phyloP scores from a whole-genome alignment of 2,329 filamentous ascomycete genomes.

The Tolypocladium guangdongense region DNA sequence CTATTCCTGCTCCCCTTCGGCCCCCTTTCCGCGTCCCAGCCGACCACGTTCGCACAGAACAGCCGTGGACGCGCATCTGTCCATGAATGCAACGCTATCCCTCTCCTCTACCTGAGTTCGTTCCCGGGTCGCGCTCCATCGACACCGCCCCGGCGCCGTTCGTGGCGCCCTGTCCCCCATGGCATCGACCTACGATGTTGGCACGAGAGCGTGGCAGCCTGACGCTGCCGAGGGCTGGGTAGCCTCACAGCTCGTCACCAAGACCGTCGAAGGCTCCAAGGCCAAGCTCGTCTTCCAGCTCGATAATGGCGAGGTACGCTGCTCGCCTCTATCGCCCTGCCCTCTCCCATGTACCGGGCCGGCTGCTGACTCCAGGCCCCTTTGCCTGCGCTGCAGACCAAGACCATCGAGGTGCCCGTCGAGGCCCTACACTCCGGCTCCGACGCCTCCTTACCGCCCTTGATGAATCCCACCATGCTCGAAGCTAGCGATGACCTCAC shows the following conservation, averaged over 20 bases:
- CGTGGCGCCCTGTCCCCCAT: constrained; percentile 35
- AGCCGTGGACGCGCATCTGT: constrained; percentile 10
- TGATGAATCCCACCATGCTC: constrained; percentile 97
- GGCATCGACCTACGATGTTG: constrained; percentile 93
- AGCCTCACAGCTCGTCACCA: constrained; percentile 85
- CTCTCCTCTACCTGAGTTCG: constrained; percentile 1
- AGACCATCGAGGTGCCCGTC: constrained; percentile 65
- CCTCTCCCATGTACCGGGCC: not conserved
- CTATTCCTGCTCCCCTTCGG: not conserved
- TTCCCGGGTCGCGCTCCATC: constrained; percentile 5
- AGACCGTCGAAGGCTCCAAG: constrained; percentile 73
- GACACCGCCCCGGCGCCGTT: constrained; percentile 4
- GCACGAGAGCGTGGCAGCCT: constrained; percentile 96
- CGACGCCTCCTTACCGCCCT: constrained; percentile 69
- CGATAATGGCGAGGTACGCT: constrained; percentile 80
- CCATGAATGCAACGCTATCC: constrained; percentile 14
- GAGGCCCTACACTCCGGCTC: constrained; percentile 67
- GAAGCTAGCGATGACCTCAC: constrained; percentile 98
- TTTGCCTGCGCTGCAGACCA: constrained; percentile 43
- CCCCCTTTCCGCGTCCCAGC: not conserved
- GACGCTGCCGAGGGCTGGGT: constrained; percentile 95
- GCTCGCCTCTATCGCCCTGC: not conserved
- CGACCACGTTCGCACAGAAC: not conserved
- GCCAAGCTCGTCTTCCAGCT: constrained; percentile 79
- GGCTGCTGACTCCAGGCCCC: constrained; percentile 5